These are phyloP conservation scores for Deinandra increscens DNA, from an alignment of 129 eudicot genomes.

Conservation along the genomic window DNA sequence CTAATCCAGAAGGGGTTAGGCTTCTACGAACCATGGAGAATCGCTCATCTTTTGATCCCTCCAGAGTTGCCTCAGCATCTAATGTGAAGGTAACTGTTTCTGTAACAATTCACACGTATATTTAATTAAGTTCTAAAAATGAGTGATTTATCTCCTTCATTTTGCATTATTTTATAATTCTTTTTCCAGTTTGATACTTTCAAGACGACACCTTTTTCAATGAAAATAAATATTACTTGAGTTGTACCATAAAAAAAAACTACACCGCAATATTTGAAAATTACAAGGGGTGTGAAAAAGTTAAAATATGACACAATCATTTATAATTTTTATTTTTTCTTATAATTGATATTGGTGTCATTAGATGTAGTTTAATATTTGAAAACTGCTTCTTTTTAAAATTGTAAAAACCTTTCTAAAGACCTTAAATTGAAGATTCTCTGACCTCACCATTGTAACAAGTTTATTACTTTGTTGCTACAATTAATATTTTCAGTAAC, in stretches of 20 bases:
- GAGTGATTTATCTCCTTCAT: not conserved
- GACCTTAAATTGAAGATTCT: not conserved
- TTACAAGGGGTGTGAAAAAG: too few species aligned
- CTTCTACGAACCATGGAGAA: conserved; percentile 62
- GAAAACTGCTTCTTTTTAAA: too few species aligned
- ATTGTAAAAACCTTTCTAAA: too few species aligned
- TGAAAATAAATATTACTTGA: not conserved
- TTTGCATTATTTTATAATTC: not conserved
- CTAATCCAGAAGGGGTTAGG: conserved; percentile 77
- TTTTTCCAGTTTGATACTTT: not conserved
- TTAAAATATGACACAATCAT: too few species aligned
- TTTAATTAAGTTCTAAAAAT: not conserved
- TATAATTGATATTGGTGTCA: too few species aligned
- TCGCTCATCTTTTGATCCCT: conserved; percentile 73
- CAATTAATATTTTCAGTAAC: too few species aligned
- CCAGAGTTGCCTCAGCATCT: conserved; percentile 54
- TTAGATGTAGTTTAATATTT: too few species aligned
- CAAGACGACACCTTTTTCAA: not conserved
- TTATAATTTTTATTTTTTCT: too few species aligned
- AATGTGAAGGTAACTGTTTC: conserved; percentile 84
- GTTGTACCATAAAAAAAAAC: not conserved
- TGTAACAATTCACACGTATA: too few species aligned
- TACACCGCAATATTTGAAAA: not conserved
- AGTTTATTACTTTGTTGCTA: too few species aligned
- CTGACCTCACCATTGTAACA: too few species aligned